Base-by-base conservation (phyloP, 2,329 filamentous ascomycete species). In the Pezicula radicicola region DNA sequence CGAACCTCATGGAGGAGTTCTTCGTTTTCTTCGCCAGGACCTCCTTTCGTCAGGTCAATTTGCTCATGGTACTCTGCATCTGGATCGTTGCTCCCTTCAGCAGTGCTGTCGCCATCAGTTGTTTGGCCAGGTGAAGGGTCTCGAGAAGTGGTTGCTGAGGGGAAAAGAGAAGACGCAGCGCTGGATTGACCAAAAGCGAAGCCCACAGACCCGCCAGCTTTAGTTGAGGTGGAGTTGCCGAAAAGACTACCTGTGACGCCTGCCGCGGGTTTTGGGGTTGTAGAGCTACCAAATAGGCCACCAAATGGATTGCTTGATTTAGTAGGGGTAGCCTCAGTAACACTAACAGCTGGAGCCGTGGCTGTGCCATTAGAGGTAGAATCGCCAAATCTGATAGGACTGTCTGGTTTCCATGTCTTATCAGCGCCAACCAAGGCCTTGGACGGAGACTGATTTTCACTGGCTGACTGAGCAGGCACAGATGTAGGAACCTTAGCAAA, bases 1-100 rank as follows among this genome's bases (percentile, higher is more conserved):
- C 85, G 81, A 13, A 87, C 78, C 64, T 93, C 86, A 66, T 88
- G 80, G 18, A 91, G 67, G 36, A 85, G 74, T 30, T 83, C 78
- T 67, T 94, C 89, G 52, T 89, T 79, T 65, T 88, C 85, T 66
- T 92, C 87, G 21, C 85, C 85, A 39, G 84, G 80, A 15, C 82
- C 81, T 50, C 79, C 80, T 57, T 80, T 76, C 48, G 84, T 84
- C 60, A 93, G 77, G 64, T 87, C 85, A 58, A 89, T 80, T 68
- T 89, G 86, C 66, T 85, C 80, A 54, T 89, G 79, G 64, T 79
- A 77, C 63, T 81, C 81, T 54, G 75, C 77, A 58, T 83, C 81
- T 56, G 81, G 54, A 36, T 63, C 61, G 41, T 52, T 50, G 27
- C 42, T 33, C 21, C 49, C 54, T 21, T 64, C 63, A 28, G 51